Evolutionary conservation across 345 rosid species (phyloP).

Genomic region (Odontarrhena argentea): DNA sequence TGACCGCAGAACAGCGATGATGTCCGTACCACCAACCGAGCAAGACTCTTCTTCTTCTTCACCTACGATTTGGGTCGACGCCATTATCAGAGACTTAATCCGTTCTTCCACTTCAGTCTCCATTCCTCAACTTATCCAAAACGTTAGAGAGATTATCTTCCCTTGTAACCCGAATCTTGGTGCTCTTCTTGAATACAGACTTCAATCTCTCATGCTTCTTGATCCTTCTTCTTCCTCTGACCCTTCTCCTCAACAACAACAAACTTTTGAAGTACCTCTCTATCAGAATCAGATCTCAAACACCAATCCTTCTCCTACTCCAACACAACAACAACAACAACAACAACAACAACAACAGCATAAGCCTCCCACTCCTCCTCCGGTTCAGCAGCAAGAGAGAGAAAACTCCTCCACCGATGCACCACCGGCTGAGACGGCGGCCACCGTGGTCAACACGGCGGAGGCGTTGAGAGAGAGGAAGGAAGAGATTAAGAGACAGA

Average conservation of each 20-base stretch:
- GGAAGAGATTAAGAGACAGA: conserved; percentile 76
- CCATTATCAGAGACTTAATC: conserved; percentile 84
- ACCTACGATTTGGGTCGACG: conserved; percentile 73
- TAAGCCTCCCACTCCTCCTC: conserved; percentile 30
- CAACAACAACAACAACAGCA: conserved; percentile 28
- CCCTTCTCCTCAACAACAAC: conserved; percentile 38
- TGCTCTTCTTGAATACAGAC: conserved; percentile 76
- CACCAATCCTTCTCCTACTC: conserved; percentile 35
- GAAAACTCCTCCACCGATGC: conserved; percentile 55
- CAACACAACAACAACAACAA: conserved; percentile 25
- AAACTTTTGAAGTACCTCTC: conserved; percentile 19
- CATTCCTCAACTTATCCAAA: conserved; percentile 95
- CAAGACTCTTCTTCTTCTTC: conserved; percentile 60
- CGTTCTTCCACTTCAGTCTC: conserved; percentile 72
- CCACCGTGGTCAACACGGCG: conserved; percentile 32
- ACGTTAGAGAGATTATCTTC: conserved; percentile 87
- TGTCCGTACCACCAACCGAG: conserved; percentile 49
- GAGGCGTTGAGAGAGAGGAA: conserved; percentile 57
- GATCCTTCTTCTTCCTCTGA: conserved; percentile 50
- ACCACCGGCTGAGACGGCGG: conserved; percentile 47
- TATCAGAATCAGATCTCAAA: conserved; percentile 32
- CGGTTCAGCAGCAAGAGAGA: conserved; percentile 34
- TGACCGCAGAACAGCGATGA: conserved; percentile 24
- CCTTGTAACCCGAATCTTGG: conserved; percentile 96
- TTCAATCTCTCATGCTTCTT: conserved; percentile 59